A percentile compares a stretch with the other conserved stretches of the same genome.
These are phyloP conservation scores for Blepharisma japonicum DNA, from an alignment of 73 alveolate genomes.

Conservation along the genomic window DNA sequence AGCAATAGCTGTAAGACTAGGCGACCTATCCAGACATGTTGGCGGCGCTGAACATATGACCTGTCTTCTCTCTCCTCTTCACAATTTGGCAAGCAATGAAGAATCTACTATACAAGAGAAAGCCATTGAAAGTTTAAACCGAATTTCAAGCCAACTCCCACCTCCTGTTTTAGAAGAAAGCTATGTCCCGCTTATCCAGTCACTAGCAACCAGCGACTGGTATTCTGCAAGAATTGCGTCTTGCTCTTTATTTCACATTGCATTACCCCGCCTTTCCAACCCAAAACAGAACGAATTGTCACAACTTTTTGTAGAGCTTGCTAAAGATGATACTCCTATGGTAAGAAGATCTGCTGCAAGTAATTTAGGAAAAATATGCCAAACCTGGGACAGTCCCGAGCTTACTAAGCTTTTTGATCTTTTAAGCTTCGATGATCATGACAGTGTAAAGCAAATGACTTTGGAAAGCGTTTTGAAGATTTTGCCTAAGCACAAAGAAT, in stretches of 20 bases:
- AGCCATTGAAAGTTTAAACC: conserved; percentile 47
- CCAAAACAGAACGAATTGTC: conserved; percentile 37
- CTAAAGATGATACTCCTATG: conserved; percentile 85
- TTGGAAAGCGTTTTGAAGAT: conserved; percentile 1
- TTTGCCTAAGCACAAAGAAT: neutral
- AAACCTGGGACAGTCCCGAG: neutral
- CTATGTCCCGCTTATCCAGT: conserved; percentile 42
- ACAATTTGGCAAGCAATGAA: conserved; percentile 50
- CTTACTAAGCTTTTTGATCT: neutral
- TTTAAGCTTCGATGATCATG: conserved; percentile 60
- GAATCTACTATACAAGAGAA: conserved; percentile 54
- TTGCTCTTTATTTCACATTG: conserved; percentile 43
- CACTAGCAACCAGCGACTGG: conserved; percentile 46
- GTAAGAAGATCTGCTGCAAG: conserved; percentile 85
- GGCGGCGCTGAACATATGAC: conserved; percentile 63
- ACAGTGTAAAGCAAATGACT: conserved; percentile 62
- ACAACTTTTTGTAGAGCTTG: conserved; percentile 62
- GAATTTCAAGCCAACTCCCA: conserved; percentile 44
- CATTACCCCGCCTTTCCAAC: conserved; percentile 47
- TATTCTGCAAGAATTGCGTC: conserved; percentile 50
- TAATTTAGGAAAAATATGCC: conserved; percentile 1
- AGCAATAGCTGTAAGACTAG: conserved; percentile 69
- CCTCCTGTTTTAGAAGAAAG: conserved; percentile 47
- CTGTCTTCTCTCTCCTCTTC: conserved; percentile 40
- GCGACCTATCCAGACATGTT: conserved; percentile 61